Evolutionary conservation across 2,329 filamentous ascomycete species (phyloP).

Genomic region (Ophiocordyceps robertsii): DNA sequence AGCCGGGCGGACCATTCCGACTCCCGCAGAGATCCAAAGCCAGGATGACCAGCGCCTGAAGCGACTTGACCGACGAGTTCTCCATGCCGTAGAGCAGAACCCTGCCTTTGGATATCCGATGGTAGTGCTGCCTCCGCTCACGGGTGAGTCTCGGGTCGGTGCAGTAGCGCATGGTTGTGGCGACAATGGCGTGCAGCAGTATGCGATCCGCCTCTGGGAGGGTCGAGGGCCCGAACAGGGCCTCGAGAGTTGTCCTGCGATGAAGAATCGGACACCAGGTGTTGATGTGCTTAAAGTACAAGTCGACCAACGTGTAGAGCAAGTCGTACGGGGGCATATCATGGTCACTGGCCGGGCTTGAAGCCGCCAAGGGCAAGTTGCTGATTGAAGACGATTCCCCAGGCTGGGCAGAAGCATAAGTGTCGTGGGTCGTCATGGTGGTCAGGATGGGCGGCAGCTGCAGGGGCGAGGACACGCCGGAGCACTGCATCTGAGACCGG

Average conservation of each 20-base stretch:
- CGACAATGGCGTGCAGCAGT: conserved; percentile 76
- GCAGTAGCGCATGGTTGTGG: conserved; percentile 75
- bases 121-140: conserved; percentile 60
- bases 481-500: conserved; percentile 27
- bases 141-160: conserved; percentile 62
- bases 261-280: conserved; percentile 87
- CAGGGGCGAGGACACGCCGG: conserved; percentile 24
- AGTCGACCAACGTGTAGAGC: conserved; percentile 57
- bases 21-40: conserved; percentile 74
- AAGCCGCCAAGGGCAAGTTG: conserved; percentile 29
- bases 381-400: conserved; percentile 38
- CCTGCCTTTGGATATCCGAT: conserved; percentile 70
- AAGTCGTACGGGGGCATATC: conserved; percentile 65
- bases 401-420: conserved; percentile 29
- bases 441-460: conserved; percentile 21
- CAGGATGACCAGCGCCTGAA: conserved; percentile 79
- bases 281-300: conserved; percentile 71
- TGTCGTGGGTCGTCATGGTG: conserved; percentile 32
- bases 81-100: conserved; percentile 81
- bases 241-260: conserved; percentile 66
- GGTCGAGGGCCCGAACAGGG: conserved; percentile 63
- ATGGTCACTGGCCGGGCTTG: conserved; percentile 30
- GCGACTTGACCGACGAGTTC: conserved; percentile 75
- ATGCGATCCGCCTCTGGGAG: conserved; percentile 73
- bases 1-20: conserved; percentile 81